Conservation (phyloP, 345 rosid genomes). For the Litchi chinensis region DNA sequence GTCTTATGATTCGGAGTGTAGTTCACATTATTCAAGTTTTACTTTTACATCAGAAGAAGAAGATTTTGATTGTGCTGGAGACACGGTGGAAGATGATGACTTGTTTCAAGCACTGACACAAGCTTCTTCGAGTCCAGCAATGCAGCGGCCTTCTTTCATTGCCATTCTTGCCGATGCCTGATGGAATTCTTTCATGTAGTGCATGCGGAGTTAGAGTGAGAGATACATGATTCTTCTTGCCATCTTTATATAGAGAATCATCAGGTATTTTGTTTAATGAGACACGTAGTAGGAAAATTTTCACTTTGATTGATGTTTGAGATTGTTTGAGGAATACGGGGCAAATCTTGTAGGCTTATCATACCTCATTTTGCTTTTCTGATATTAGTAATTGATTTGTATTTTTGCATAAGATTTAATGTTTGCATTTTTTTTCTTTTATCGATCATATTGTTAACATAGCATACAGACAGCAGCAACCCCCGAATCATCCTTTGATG, state of each 20-base stretch:
- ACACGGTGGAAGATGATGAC: background rate
- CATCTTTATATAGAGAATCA: background rate
- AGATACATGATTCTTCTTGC: background rate
- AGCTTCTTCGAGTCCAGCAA: background rate
- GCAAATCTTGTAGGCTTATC: background rate
- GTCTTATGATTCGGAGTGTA: background rate
- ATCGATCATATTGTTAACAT: too few relatives aligned
- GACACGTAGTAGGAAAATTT: background rate
- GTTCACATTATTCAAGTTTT: background rate
- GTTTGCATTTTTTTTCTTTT: too few relatives aligned
- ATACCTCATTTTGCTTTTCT: background rate
- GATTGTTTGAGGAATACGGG: background rate
- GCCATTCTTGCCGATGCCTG: background rate
- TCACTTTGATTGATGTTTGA: background rate
- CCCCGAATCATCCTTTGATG: too few relatives aligned
- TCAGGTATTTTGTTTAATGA: background rate
- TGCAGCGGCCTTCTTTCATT: background rate
- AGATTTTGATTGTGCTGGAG: background rate
- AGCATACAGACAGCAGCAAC: too few relatives aligned
- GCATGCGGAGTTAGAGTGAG: background rate
- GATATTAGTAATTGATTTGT: background rate
- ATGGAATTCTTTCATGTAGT: background rate
- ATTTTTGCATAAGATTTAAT: background rate
- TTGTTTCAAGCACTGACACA: background rate
- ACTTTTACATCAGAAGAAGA: background rate